phyloP scores from a whole-genome alignment of 169 alveolate species.

The Hammondia hammondi region DNA sequence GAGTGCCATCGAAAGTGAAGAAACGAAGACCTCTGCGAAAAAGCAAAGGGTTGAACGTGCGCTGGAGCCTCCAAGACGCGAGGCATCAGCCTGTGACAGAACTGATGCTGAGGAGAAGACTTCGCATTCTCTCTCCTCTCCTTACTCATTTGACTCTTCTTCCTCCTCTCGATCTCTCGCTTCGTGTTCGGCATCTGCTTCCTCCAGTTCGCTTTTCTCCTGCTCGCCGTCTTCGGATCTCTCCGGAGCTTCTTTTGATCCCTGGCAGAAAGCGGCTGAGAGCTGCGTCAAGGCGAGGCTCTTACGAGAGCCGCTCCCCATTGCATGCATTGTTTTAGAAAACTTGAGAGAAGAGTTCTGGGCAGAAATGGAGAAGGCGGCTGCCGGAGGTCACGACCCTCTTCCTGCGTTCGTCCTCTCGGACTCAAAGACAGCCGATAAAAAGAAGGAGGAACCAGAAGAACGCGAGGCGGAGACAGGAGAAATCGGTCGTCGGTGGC shows the following conservation, averaged over 20 bases:
- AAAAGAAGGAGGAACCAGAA: not conserved
- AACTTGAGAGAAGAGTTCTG: not conserved
- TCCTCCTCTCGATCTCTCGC: not conserved
- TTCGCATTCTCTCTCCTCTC: too few relatives aligned
- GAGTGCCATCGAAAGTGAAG: not conserved
- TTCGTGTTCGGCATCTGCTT: too few relatives aligned
- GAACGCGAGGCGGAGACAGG: not conserved
- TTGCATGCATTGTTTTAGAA: not conserved
- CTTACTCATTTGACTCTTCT: too few relatives aligned
- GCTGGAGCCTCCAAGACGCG: too few relatives aligned
- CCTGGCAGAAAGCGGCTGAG: not conserved
- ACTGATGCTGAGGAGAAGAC: too few relatives aligned
- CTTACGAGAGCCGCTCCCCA: not conserved
- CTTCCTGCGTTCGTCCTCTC: not conserved
- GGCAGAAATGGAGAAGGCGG: slow-evolving; percentile 10
- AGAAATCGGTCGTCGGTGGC: not conserved
- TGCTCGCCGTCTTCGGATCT: not conserved
- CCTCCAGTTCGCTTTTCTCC: too few relatives aligned
- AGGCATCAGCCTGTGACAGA: too few relatives aligned
- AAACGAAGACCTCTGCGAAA: too few relatives aligned
- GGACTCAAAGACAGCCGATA: not conserved
- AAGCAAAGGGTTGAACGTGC: too few relatives aligned
- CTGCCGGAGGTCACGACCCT: not conserved
- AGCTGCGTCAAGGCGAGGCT: not conserved
- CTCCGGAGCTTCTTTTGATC: not conserved